Conservation (phyloP, 768 basidiomycete genomes). For the Suillus variegatus region DNA sequence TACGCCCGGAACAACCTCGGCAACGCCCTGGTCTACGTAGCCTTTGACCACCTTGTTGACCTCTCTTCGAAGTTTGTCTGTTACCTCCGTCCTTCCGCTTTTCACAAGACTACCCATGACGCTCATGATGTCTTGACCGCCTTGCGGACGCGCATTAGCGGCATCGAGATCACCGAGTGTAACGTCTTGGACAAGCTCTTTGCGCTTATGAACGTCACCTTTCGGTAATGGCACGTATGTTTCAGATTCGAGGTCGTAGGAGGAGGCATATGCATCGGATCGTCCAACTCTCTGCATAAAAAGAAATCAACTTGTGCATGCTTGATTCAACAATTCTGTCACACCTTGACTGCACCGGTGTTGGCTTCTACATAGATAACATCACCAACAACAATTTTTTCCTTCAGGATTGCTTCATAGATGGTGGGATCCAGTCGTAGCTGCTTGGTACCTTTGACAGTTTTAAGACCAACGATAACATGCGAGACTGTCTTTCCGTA, state of each 20-base stretch:
- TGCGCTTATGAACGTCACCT: slow-evolving; percentile 94
- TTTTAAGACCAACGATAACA: slow-evolving; percentile 94
- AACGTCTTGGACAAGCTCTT: slow-evolving; percentile 94
- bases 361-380: slow-evolving; percentile 95
- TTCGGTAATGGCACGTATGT: slow-evolving; percentile 98
- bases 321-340: slow-evolving; percentile 14
- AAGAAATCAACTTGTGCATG: slow-evolving; percentile 2
- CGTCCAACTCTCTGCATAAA: slow-evolving; percentile 81
- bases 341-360: slow-evolving; percentile 92
- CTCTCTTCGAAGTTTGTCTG: slow-evolving; percentile 92
- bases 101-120: slow-evolving; percentile 94
- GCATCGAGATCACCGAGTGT: slow-evolving; percentile 95
- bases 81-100: slow-evolving; percentile 92
- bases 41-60: slow-evolving; percentile 97
- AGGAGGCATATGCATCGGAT: slow-evolving; percentile 96
- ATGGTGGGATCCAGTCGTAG: slow-evolving; percentile 92
- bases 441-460: slow-evolving; percentile 91
- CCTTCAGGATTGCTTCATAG: slow-evolving; percentile 96
- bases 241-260: slow-evolving; percentile 97
- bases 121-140: slow-evolving; percentile 98
- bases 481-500: slow-evolving; percentile 99
- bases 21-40: slow-evolving; percentile 98
- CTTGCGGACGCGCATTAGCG: slow-evolving; percentile 93
- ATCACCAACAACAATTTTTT: slow-evolving; percentile 95
- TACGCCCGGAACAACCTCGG: slow-evolving; percentile 96